Evolutionary conservation across 2,329 filamentous ascomycete species (phyloP), one percentile per base, ranked within the genome.

Genomic region (Raffaelea arxii): DNA sequence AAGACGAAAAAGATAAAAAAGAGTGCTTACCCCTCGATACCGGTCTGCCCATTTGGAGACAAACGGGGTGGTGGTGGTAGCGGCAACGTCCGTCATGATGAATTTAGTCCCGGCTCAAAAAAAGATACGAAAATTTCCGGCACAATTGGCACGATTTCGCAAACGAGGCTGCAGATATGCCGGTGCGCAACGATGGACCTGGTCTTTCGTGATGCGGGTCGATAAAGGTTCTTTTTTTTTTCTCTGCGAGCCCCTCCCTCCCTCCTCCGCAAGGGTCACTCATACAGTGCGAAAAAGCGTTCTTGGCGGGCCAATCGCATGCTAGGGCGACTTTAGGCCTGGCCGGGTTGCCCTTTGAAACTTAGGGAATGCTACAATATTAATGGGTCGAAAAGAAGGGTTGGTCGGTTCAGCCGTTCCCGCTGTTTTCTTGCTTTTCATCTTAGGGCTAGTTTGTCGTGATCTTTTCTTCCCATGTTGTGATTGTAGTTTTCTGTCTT

Each of bases 1-100:
- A 9, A 25, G 25, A 25, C 42, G 18, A 43, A 24, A 47, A 25
- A 6, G 9, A 30, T 6, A 18, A 23, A 21, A 36, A 16, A 19
- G 25, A 43, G 25, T 3, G 62, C 71, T 59, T 71, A 84, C 81
- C 59, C 80, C 77, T 61, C 75, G 73, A 64, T 80, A 82, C 56
- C 78, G 66, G 35, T 70, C 70, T 23, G 75, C 75, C 77, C 73
- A 80, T 58, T 75, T 73, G 41, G 74, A 78, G 53, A 71, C 66
- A 52, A 71, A 72, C 11, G 71, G 64, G 52, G 25, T 22, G 39
- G 41, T 23, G 36, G 18, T 42, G 11, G 43, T 37, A 22, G 49
- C 16, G 7, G 50, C 45, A 41, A 48, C 30, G 43, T 49, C 45
- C 18, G 50, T 14, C 50, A 51, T 51, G 43, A 36, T n/a, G n/a